Base-by-base conservation (phyloP, 192 early-diverging fungal genomes). In the Kickxella alabastrina region DNA sequence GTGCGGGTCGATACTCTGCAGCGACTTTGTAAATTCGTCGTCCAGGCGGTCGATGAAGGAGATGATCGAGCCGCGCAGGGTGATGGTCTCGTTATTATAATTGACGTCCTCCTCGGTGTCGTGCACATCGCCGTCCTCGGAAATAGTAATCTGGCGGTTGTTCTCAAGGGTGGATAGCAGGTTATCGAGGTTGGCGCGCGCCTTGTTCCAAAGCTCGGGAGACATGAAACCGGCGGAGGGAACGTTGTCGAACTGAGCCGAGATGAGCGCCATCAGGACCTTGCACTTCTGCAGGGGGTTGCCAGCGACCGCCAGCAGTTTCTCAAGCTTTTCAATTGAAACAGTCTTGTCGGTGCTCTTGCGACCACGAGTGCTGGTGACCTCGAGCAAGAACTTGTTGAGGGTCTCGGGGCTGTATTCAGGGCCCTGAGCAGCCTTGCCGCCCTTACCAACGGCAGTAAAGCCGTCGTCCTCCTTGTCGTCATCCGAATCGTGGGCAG, bases 1-100 rank as follows among this genome's bases (percentile, higher is more conserved):
- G 68, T 97, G 92, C 49, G 95, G 95, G 77, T 99, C 97, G 61
- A 94, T 93, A 64, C 85, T 84, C 67, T 95, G 94, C 36, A 99
- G 82, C 22, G 93, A 89, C 73, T 90, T 89, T 56, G 83, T 90
- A 75, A 97, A 99, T 77, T 99, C 97, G 50, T 98, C 94, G 75
- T 97, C 93, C 34, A 98, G 75, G 23, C 95, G 87, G 55, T 99
- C 97, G 25, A 98, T 77, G 41, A 91, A 87, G 35, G 89, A 81
- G 43, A 87, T 77, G 45, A 98, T 77, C 31, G 87, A 92, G 47
- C 95, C 97, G 41, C 85, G 89, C 50, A 97, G 68, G 10, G 62
- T 59, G 13, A 87, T 68, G 15, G 62, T 48, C 46, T 86, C 85
- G 34, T 83, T 75, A 8, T 86, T 88, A 15, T 85, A 83, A 29